Evolutionary conservation across 345 rosid genomes (phyloP).

Genomic region (Ceriops tagal): DNA sequence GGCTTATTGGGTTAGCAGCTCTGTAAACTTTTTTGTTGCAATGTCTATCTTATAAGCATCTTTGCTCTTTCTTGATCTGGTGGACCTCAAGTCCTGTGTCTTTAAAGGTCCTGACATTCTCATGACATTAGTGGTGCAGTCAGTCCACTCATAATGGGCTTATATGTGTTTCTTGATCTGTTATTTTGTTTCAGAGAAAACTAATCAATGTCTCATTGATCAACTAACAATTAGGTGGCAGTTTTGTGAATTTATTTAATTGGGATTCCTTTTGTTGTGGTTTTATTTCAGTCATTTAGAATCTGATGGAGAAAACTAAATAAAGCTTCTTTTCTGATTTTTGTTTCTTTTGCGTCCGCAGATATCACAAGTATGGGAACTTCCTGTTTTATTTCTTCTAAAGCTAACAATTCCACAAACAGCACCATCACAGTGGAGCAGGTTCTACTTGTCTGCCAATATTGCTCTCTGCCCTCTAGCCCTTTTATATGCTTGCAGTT

Average conservation of each 20-base stretch:
- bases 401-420: slow-evolving; percentile 80
- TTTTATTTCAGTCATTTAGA: neutral
- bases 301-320: neutral
- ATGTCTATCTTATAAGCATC: no score
- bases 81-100: neutral
- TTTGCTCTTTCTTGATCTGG: neutral
- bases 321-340: neutral
- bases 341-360: slow-evolving; percentile 29
- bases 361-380: slow-evolving; percentile 72
- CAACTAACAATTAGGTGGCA: no score
- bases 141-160: neutral
- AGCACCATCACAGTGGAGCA: slow-evolving; percentile 74
- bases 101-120: neutral
- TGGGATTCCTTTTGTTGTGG: neutral
- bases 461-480: slow-evolving; percentile 76
- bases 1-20: neutral
- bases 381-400: slow-evolving; percentile 61
- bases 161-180: neutral
- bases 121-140: neutral
- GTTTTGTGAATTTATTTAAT: neutral
- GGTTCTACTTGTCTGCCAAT: slow-evolving; percentile 71
- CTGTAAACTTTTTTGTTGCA: neutral
- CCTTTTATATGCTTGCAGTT: slow-evolving; percentile 72
- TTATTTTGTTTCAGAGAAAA: neutral
- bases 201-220: neutral